Evolutionary conservation across 768 basidiomycete species (phyloP).

Genomic region (Wakefieldia striispora): DNA sequence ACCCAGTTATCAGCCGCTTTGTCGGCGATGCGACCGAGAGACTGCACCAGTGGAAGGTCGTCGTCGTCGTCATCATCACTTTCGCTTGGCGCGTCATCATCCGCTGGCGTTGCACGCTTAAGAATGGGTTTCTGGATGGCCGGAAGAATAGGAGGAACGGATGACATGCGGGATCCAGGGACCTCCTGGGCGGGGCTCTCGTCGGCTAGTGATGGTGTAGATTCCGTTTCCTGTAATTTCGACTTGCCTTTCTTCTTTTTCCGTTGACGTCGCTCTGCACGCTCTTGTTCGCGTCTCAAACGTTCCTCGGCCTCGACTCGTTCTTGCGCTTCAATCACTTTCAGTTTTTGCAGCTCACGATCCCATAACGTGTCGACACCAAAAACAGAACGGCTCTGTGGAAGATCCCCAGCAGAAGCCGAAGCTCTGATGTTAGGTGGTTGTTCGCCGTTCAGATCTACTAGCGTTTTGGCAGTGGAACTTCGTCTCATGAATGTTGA

Average conservation of each 20-base stretch:
- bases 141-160: conserved; percentile 32
- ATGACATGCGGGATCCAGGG: conserved; percentile 15
- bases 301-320: conserved; percentile 53
- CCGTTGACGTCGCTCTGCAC: conserved; percentile 35
- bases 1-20: conserved; percentile 39
- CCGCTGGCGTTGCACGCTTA: conserved; percentile 28
- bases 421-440: conserved; percentile 30
- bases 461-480: conserved; percentile 63
- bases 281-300: conserved; percentile 44
- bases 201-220: conserved; percentile 23
- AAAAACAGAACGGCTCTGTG: conserved; percentile 76
- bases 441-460: conserved; percentile 54
- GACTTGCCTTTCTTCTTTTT: conserved; percentile 42
- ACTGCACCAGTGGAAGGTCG: conserved; percentile 20
- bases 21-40: conserved; percentile 17
- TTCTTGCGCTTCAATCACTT: conserved; percentile 72
- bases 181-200: conserved; percentile 32
- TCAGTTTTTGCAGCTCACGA: conserved; percentile 77
- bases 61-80: conserved; percentile 60
- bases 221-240: conserved; percentile 45
- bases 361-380: conserved; percentile 95
- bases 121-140: conserved; percentile 35
- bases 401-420: conserved; percentile 32
- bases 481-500: conserved; percentile 44
- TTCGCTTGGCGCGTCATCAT: conserved; percentile 46